These are phyloP conservation scores for Colletotrichum tabaci DNA, from an alignment of 2,329 filamentous ascomycete genomes.

Conservation along the genomic window DNA sequence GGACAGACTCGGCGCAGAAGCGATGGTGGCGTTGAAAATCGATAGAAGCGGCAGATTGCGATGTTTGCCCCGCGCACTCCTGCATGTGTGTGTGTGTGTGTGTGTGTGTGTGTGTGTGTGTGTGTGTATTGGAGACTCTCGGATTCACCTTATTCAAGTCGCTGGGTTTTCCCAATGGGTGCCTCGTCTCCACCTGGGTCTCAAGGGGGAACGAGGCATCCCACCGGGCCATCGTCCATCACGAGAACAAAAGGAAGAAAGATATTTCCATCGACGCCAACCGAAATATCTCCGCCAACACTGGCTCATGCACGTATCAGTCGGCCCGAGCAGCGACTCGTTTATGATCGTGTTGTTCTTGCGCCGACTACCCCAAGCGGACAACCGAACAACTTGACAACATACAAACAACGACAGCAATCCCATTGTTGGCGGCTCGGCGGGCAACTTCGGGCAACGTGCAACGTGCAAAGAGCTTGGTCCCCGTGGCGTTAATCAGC, in stretches of 20 bases:
- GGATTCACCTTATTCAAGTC: too few relatives aligned
- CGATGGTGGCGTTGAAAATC: conserved; percentile 7
- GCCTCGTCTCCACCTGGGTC: neutral
- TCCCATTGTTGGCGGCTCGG: neutral
- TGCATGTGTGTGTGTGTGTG: neutral
- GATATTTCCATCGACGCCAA: neutral
- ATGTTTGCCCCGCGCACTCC: conserved; percentile 1
- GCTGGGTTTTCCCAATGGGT: too few relatives aligned
- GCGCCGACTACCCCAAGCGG: conserved; percentile 19
- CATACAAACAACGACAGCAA: neutral
- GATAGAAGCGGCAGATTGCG: conserved; percentile 22
- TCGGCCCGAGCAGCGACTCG: neutral
- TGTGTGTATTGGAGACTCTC: too few relatives aligned
- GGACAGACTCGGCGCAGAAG: neutral
- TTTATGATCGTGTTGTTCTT: neutral
- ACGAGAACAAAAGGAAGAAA: conserved; percentile 5
- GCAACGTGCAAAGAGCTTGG: neutral
- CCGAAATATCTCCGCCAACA: conserved; percentile 12
- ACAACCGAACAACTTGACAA: neutral
- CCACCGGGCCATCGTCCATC: neutral
- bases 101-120: too few relatives aligned
- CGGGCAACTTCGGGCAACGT: neutral
- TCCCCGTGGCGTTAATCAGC: neutral
- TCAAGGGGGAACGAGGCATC: conserved; percentile 29
- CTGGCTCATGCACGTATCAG: conserved; percentile 6